Percentiles rank a stretch among this genome's conserved stretches.
Conservation (phyloP, 2,329 filamentous ascomycete genomes). For the Paramyrothecium roridum region DNA sequence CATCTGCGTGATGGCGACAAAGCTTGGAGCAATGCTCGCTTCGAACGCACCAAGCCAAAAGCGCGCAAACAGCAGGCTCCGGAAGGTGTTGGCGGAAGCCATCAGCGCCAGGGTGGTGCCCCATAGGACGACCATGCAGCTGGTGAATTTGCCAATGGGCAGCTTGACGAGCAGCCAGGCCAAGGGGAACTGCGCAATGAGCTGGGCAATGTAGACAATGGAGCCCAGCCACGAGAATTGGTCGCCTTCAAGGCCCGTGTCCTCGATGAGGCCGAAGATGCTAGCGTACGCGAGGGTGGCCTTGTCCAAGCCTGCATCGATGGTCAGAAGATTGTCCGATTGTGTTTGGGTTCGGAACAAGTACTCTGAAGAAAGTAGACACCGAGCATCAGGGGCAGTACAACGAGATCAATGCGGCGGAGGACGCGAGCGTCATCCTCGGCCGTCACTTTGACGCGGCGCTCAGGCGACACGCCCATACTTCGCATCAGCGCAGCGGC, state of each 20-base stretch:
- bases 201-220: slow-evolving; percentile 14
- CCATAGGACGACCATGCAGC: slow-evolving; percentile 1
- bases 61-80: background rate
- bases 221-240: slow-evolving; percentile 62
- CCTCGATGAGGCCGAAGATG: slow-evolving; percentile 54
- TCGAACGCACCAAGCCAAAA: slow-evolving; percentile 1
- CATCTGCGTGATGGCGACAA: slow-evolving; percentile 1
- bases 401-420: slow-evolving; percentile 10
- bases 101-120: background rate
- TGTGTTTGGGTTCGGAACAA: background rate
- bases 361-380: slow-evolving; percentile 4
- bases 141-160: slow-evolving; percentile 2
- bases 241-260: slow-evolving; percentile 38
- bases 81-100: background rate
- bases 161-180: slow-evolving; percentile 2
- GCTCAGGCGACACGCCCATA: slow-evolving; percentile 1
- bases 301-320: background rate
- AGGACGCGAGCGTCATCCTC: slow-evolving; percentile 16
- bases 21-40: slow-evolving; percentile 1
- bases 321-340: background rate
- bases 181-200: slow-evolving; percentile 1
- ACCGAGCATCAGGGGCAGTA: slow-evolving; percentile 15
- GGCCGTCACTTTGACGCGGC: slow-evolving; percentile 8
- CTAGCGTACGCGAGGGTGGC: slow-evolving; percentile 49
- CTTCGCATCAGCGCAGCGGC: slow-evolving; percentile 1